Conservation (phyloP, 192 early-diverging fungal genomes). For the Coemansia sp. region DNA sequence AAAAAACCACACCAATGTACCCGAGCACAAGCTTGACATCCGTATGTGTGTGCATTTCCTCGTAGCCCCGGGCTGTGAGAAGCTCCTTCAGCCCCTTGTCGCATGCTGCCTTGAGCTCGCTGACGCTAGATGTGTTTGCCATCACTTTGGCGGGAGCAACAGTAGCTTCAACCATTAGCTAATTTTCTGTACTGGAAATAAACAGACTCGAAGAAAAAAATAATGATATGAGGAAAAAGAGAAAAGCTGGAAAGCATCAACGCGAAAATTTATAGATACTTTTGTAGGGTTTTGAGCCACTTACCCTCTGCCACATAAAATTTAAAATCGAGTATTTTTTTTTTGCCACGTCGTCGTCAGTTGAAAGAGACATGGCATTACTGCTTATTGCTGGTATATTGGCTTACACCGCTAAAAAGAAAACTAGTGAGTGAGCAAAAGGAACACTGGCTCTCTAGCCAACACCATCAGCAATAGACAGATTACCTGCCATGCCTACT, state of each 20-base stretch:
- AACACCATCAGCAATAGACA: not conserved
- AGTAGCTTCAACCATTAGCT: slow-evolving; percentile 1
- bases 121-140: slow-evolving; percentile 54
- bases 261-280: not conserved
- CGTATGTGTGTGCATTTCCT: slow-evolving; percentile 76
- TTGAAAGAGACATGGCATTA: not conserved
- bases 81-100: slow-evolving; percentile 63
- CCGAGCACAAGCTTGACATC: slow-evolving; percentile 83
- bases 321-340: not conserved
- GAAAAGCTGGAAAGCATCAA: not conserved
- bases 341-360: not conserved
- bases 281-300: not conserved
- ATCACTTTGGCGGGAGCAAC: slow-evolving; percentile 22
- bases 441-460: not conserved
- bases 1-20: slow-evolving; percentile 73
- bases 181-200: not conserved
- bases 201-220: not conserved
- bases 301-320: not conserved
- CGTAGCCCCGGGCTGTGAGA: slow-evolving; percentile 56
- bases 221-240: not conserved
- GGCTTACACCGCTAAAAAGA: not conserved
- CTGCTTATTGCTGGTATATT: not conserved
- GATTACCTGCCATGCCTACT: not conserved
- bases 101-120: slow-evolving; percentile 64
- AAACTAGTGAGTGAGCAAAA: slow-evolving; percentile 4